Conservation (phyloP, 108 stramenopile genomes). For the Discostella stelligeroides region DNA sequence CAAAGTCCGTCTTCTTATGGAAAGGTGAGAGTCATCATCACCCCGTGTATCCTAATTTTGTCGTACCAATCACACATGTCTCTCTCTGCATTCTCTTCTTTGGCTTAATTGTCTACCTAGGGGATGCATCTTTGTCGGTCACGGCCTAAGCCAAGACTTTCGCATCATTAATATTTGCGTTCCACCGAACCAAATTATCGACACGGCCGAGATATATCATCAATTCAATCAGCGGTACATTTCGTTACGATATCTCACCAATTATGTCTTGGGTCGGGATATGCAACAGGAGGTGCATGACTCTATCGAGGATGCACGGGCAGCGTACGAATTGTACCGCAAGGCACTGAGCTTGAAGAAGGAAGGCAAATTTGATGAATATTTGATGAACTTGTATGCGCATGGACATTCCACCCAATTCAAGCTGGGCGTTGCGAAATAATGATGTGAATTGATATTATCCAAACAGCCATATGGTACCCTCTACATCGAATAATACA, state of each 20-base stretch:
- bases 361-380: conserved; percentile 64
- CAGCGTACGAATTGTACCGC: conserved; percentile 74
- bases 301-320: conserved; percentile 92
- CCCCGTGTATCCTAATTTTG: background rate
- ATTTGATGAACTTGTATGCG: conserved; percentile 65
- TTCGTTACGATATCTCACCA: conserved; percentile 89
- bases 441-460: background rate
- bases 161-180: conserved; percentile 83
- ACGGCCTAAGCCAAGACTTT: conserved; percentile 90
- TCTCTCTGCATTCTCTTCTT: background rate
- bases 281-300: conserved; percentile 97
- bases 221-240: conserved; percentile 86
- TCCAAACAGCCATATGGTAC: background rate
- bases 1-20: conserved; percentile 89
- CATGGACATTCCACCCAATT: conserved; percentile 75
- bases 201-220: conserved; percentile 93
- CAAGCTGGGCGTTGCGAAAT: conserved; percentile 49
- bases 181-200: conserved; percentile 91
- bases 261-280: conserved; percentile 83
- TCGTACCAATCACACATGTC: background rate
- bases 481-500: too few relatives aligned
- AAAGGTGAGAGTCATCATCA: conserved; percentile 47
- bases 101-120: conserved; percentile 2
- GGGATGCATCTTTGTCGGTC: conserved; percentile 88
- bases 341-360: conserved; percentile 66